Base-by-base conservation (phyloP, 2,329 filamentous ascomycete species). In the Ciborinia camelliae region DNA sequence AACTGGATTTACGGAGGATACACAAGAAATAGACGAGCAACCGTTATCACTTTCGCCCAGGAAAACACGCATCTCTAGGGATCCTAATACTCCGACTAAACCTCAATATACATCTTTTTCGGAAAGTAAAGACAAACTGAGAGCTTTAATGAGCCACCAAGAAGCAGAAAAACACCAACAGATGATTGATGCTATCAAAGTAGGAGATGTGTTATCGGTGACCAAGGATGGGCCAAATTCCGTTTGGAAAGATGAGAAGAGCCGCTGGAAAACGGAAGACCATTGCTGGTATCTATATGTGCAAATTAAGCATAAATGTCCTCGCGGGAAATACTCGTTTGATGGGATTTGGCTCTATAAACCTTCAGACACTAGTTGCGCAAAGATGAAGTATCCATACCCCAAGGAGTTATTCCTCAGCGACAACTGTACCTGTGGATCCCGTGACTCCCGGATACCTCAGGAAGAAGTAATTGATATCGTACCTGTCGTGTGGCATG, bases 301-400 rank as follows among this genome's bases (percentile, higher is more conserved):
- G 0, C 88, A 91, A 64, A 76, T 76, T 2, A 76, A 89, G 0
- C 77, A 81, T 10, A 61, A 74, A 0, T 71, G 72, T 2, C 68
- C 73, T 4, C 69, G 73, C 14, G 79, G 80, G 0, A 68, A 67
- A 20, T 76, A 74, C 0, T 77, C 77, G 1, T 84, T 92, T 14
- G 82, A 88, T 63, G 83, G 92, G 0, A 80, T 90, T 1, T 95
- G 90, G 90, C 78, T 95, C 0, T 94, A 93, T 69, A 80, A 84
- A 2, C 84, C 90, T 0, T 79, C 80, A 0, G 88, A 95, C 62
- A 95, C 91, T 0, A 83, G 88, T 0, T 90, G 92, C 51, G 84
- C 81, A 0, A 77, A 82, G 7, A 86, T 88, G 76, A 81, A 81
- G 12, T 96, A 94, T 69, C 88, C 88, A 0, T 87, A 85, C 75